These are phyloP conservation scores for Aspergillus hancockii DNA, from an alignment of 495 filamentous ascomycete species.

Conservation along the genomic window DNA sequence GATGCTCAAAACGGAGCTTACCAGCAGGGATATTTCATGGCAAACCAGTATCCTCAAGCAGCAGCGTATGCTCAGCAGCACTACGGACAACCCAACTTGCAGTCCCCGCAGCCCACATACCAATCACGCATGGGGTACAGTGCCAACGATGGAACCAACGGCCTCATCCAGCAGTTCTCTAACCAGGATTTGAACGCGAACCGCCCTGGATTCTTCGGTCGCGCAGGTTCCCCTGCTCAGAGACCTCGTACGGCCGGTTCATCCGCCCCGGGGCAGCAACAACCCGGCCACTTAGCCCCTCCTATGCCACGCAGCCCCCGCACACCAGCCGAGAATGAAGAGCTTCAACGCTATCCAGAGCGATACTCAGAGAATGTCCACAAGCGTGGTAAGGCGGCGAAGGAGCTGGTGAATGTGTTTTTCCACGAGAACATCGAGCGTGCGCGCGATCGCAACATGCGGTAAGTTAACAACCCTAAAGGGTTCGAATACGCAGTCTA, in stretches of 20 bases:
- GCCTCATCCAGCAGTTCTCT: constrained; percentile 91
- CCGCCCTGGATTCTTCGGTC: constrained; percentile 66
- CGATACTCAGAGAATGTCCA: constrained; percentile 78
- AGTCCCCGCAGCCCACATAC: constrained; percentile 52
- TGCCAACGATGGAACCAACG: constrained; percentile 66
- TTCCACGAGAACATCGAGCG: constrained; percentile 95
- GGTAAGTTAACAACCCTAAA: constrained; percentile 52
- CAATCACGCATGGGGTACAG: constrained; percentile 49
- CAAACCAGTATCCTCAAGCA: constrained; percentile 58
- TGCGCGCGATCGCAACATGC: constrained; percentile 85
- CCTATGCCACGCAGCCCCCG: constrained; percentile 59
- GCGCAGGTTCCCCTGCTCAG: constrained; percentile 69
- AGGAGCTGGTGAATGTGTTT: constrained; percentile 75
- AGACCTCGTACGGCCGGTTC: constrained; percentile 77
- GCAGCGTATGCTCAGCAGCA: constrained; percentile 61
- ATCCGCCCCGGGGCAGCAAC: constrained; percentile 56
- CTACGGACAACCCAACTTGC: constrained; percentile 64
- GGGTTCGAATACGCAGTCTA: background rate
- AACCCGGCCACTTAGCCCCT: constrained; percentile 64
- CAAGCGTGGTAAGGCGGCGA: constrained; percentile 66
- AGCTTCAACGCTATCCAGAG: constrained; percentile 70
- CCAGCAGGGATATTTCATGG: constrained; percentile 65
- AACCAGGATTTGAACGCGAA: constrained; percentile 88
- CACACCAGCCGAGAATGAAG: constrained; percentile 44
- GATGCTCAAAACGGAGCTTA: constrained; percentile 51